Conservation (phyloP, 1,284 basidiomycete genomes). For the Flammula alnicola region DNA sequence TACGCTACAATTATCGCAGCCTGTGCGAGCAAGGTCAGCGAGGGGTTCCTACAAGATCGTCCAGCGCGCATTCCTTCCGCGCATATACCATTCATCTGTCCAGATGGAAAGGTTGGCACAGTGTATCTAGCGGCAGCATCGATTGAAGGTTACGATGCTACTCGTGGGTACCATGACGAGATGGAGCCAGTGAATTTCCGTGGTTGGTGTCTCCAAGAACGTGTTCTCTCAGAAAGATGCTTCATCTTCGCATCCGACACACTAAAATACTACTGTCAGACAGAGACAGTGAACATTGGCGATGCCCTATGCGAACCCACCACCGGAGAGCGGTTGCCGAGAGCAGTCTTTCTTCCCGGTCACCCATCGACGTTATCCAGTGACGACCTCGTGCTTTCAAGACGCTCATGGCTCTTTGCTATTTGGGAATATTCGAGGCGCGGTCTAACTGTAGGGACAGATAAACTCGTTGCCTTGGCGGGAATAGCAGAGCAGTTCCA, state of each 20-base stretch:
- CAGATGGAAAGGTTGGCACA: slow-evolving; percentile 1
- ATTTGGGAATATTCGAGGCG: slow-evolving; percentile 11
- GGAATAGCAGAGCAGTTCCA: slow-evolving; percentile 11
- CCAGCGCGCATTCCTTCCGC: slow-evolving; percentile 1
- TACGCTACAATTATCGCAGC: slow-evolving; percentile 12
- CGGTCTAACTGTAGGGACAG: neutral
- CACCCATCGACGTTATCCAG: neutral
- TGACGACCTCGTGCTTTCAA: slow-evolving; percentile 1
- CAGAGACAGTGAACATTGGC: slow-evolving; percentile 8
- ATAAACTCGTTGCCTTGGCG: slow-evolving; percentile 9
- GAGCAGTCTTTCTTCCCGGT: neutral
- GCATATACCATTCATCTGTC: slow-evolving; percentile 6
- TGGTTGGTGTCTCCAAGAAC: slow-evolving; percentile 14
- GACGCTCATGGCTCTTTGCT: slow-evolving; percentile 8
- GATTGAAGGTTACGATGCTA: slow-evolving; percentile 6
- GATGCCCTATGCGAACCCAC: slow-evolving; percentile 10
- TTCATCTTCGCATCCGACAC: slow-evolving; percentile 10
- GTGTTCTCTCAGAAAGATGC: slow-evolving; percentile 6
- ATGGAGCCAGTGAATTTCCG: slow-evolving; percentile 11
- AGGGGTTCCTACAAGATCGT: slow-evolving; percentile 12
- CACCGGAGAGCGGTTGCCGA: slow-evolving; percentile 3
- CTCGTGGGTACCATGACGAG: slow-evolving; percentile 7
- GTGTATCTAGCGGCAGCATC: slow-evolving; percentile 2
- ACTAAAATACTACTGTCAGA: slow-evolving; percentile 10
- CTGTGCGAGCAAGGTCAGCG: slow-evolving; percentile 1